Evolutionary conservation across 108 stramenopile species (phyloP), one percentile per base, ranked within the genome.

Genomic region (Halocafeteria seosinensis): DNA sequence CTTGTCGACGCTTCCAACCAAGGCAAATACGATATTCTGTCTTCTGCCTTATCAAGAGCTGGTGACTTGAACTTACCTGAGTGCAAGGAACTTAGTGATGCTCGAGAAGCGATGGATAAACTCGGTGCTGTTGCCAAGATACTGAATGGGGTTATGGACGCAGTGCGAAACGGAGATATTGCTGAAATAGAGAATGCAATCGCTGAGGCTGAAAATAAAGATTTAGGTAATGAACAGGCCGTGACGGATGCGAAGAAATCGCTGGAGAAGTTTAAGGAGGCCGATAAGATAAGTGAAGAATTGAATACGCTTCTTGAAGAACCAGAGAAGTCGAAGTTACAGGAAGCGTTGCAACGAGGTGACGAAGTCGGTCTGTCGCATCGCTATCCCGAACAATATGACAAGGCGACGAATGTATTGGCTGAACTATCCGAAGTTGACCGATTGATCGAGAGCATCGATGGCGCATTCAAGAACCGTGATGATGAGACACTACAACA

Each of bases 171-270:
- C 12, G 25, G 3, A 17, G 62, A 23, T 37, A 3, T 33, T 37
- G 61, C 31, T 27, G 68, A 50, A 26, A 62, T 76, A 47, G 69
- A 67, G 68, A 64, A 62, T 51, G 69, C 69, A 36, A 65, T 76
- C 62, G 52, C 58, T 38, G 73, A 72, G 71, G 70, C 67, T 26
- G 66, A 77, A 38, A 68, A 63, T 37, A 69, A 70, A 62, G 34
- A 28, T 11, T 50, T 68, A 2, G 59, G 38, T n/a, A 32, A 23
- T 13, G 32, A 57, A 32, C 6, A 27, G 29, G 38, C 57, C 37
- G 28, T 51, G 17, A n/a, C 11, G 35, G 50, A 59, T 27, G 71
- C 61, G 1, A 26, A 52, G 38, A 37, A 50, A 23, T 17, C 36
- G 42, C 9, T 72, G 47, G 65, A 24, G 12, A 61, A 62, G 62